These are phyloP conservation scores for Cordyceps tenuipes DNA, from an alignment of 2,329 filamentous ascomycete genomes.

Conservation along the genomic window DNA sequence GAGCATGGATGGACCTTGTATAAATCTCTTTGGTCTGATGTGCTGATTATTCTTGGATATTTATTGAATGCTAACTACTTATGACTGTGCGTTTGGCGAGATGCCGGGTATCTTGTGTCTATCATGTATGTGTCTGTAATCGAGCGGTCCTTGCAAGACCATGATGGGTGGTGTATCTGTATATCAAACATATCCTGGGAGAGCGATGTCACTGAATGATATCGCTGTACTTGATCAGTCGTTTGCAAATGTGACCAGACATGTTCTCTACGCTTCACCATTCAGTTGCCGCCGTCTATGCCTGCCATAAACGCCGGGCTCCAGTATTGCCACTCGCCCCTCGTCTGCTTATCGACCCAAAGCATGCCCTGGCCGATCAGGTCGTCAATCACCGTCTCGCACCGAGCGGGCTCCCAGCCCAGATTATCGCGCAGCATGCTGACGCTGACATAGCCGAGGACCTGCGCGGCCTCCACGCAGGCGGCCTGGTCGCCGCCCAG, in stretches of 20 bases:
- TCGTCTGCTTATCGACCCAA: slow-evolving; percentile 82
- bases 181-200: too few species aligned
- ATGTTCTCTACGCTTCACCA: background rate
- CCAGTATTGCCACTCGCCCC: slow-evolving; percentile 87
- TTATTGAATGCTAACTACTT: slow-evolving; percentile 21
- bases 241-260: too few species aligned
- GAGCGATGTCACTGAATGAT: too few species aligned
- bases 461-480: slow-evolving; percentile 82
- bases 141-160: background rate
- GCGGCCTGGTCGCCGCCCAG: slow-evolving; percentile 89
- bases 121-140: slow-evolving; percentile 2
- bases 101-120: slow-evolving; percentile 6
- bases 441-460: slow-evolving; percentile 82
- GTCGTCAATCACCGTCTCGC: slow-evolving; percentile 86
- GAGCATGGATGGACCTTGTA: slow-evolving; percentile 14
- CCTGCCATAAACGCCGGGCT: slow-evolving; percentile 65
- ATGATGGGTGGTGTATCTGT: too few species aligned
- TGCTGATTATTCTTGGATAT: slow-evolving; percentile 12
- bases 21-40: slow-evolving; percentile 13
- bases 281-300: slow-evolving; percentile 17
- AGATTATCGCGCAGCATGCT: slow-evolving; percentile 85
- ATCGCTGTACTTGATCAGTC: too few species aligned
- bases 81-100: slow-evolving; percentile 16
- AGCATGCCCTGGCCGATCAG: slow-evolving; percentile 81
- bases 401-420: slow-evolving; percentile 73